Percentiles rank a stretch among this genome's conserved stretches.
phyloP scores from a whole-genome alignment of 2,329 filamentous ascomycete genomes.

The Rhexocercosporidium sp. region DNA sequence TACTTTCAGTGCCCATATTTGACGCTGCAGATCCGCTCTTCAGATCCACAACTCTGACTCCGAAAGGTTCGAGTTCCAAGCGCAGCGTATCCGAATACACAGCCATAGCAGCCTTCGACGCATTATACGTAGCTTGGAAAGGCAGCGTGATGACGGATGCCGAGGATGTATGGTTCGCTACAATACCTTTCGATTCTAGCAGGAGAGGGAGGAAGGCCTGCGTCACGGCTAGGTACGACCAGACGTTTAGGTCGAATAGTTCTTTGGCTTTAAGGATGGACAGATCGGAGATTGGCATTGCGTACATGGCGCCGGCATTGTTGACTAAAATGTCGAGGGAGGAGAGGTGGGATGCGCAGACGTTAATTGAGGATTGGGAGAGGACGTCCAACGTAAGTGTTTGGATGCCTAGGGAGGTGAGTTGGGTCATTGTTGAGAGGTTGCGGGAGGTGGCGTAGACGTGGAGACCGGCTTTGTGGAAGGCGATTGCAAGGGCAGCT shows the following conservation, averaged over 20 bases:
- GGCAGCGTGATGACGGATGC: constrained; percentile 16
- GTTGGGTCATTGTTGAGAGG: too few species aligned
- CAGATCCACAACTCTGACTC: constrained; percentile 31
- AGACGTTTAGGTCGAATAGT: constrained; percentile 43
- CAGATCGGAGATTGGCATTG: constrained; percentile 42
- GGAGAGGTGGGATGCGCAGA: constrained; percentile 39
- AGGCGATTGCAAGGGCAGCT: too few species aligned
- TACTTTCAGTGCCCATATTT: not conserved
- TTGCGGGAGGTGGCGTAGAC: too few species aligned
- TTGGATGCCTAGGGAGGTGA: too few species aligned
- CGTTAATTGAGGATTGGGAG: constrained; percentile 42
- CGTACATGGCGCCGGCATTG: constrained; percentile 47
- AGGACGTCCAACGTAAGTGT: constrained; percentile 45
- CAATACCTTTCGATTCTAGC: constrained; percentile 43
- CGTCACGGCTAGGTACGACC: constrained; percentile 41
- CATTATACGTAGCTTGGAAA: constrained; percentile 28
- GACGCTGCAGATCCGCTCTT: constrained; percentile 25
- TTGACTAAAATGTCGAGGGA: constrained; percentile 51
- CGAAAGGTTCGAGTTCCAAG: constrained; percentile 31
- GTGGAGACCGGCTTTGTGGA: too few species aligned
- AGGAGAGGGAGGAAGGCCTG: constrained; percentile 43
- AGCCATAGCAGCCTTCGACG: constrained; percentile 30
- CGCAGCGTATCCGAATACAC: constrained; percentile 29
- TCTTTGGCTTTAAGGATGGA: constrained; percentile 39
- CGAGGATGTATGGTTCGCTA: constrained; percentile 52